Conservation (phyloP, 2,329 filamentous ascomycete species). For the Diaporthe vexans region DNA sequence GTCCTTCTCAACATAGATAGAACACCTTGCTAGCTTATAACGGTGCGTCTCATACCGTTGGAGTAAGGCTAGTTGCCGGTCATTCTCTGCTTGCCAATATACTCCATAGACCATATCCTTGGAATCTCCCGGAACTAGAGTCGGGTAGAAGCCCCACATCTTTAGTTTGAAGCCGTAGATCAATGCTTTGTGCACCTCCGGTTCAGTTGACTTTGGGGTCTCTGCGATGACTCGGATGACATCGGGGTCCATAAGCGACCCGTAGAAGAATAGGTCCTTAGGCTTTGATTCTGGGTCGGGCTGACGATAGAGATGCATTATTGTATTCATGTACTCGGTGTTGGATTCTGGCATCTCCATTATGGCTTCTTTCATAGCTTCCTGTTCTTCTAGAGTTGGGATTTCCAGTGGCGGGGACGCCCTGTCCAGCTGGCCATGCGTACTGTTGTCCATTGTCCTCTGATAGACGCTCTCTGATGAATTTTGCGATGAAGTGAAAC, state of each 20-base stretch:
- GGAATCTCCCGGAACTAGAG: neutral
- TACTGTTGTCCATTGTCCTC: neutral
- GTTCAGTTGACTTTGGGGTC: neutral
- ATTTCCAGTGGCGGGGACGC: neutral
- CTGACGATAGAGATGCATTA: neutral
- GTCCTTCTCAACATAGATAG: neutral
- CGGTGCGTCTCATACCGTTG: conserved; percentile 27
- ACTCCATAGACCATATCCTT: conserved; percentile 9
- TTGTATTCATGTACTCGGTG: conserved; percentile 1
- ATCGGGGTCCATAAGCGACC: conserved; percentile 25
- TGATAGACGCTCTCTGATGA: neutral
- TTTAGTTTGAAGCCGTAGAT: conserved; percentile 7
- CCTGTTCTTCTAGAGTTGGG: neutral
- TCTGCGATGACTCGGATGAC: neutral
- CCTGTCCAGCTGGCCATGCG: neutral
- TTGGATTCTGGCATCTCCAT: neutral
- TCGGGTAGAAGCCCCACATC: conserved; percentile 27
- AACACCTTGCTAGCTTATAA: conserved; percentile 4
- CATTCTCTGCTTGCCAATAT: conserved; percentile 15
- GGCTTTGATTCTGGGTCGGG: conserved; percentile 4
- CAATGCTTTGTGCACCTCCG: neutral
- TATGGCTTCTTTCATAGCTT: conserved; percentile 12
- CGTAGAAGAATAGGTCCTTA: conserved; percentile 22
- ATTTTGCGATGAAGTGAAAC: neutral
- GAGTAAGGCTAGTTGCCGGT: conserved; percentile 10